phyloP scores from a whole-genome alignment of 2,329 filamentous ascomycete species.

The Penicillium sp. region DNA sequence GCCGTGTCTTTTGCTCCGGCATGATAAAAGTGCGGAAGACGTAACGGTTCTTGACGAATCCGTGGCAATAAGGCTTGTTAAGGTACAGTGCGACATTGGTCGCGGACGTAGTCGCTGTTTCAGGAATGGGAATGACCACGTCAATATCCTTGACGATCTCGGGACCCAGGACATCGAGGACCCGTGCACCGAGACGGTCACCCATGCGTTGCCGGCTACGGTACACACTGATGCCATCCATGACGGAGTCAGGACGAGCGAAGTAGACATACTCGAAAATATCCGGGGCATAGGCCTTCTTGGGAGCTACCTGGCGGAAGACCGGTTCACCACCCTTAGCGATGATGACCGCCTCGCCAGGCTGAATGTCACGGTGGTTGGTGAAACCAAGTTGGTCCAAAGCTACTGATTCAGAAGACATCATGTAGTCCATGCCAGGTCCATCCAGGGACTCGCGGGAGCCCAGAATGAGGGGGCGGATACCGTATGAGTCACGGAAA shows the following conservation, averaged over 20 bases:
- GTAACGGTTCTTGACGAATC: constrained; percentile 86
- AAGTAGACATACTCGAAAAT: constrained; percentile 90
- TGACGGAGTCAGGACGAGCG: constrained; percentile 73
- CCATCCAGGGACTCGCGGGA: constrained; percentile 66
- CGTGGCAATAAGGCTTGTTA: constrained; percentile 73
- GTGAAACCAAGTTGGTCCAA: constrained; percentile 76
- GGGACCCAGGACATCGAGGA: constrained; percentile 65
- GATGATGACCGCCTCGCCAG: constrained; percentile 82
- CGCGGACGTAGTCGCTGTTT: constrained; percentile 79
- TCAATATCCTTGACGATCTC: constrained; percentile 74
- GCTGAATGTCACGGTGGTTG: constrained; percentile 72
- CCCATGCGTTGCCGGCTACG: constrained; percentile 85
- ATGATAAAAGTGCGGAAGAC: constrained; percentile 86
- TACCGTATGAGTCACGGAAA: constrained; percentile 76
- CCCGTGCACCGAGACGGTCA: constrained; percentile 69
- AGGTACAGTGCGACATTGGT: constrained; percentile 71
- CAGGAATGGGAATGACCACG: constrained; percentile 74
- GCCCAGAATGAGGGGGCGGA: constrained; percentile 77
- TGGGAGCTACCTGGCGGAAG: constrained; percentile 70
- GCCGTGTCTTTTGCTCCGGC: constrained; percentile 74
- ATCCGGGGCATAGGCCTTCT: constrained; percentile 73
- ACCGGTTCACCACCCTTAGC: constrained; percentile 71
- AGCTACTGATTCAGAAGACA: constrained; percentile 85
- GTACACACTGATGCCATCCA: constrained; percentile 86
- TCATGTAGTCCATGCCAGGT: constrained; percentile 75